Base-by-base conservation (phyloP, 257 asterid genomes). In the Datura wrightii region DNA sequence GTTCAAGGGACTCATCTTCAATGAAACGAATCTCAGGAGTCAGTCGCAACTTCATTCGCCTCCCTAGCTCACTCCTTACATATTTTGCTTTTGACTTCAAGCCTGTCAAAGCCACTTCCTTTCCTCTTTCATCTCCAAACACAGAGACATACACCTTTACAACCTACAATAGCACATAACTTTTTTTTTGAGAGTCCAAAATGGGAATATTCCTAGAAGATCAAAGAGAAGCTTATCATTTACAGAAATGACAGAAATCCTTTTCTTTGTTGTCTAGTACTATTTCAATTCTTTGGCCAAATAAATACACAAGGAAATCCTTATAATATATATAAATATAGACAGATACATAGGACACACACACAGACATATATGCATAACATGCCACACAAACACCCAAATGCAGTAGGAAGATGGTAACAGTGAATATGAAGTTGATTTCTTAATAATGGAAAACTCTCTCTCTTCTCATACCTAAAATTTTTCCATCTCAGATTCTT, bases 41-140 rank as follows among this genome's bases (percentile, higher is more conserved):
- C 87, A 95, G 91, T 83, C 99, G 93, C 91, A 97, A 87, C 93
- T 92, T 95, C 98, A 97, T 92, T 71, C 99, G 98, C 90, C 88
- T 94, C 52, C 99, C 98, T 85, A 97, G 89, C 89, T 90, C 91
- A 82, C 97, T 83, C 66, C 99, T 98, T 46, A 97, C 98, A 88
- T 97, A 97, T 86, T 95, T 97, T 67, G 97, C 95, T 87, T 97
- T 97, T 0, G 98, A 90, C 85, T 94, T 95, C 87, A 97, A 85
- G 46, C 99, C 99, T 46, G 99, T 93, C 66, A 97, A 85, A 15
- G 99, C 98, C 79, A 97, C 97, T 89, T 92, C 98, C 87, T 94
- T 97, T 83, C 99, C 99, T 90, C 99, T 93, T 87, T 95, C 98
- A 84, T 97, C 99, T 56, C 99, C 99, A 83, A 97, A 97, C 78